phyloP scores from a whole-genome alignment of 768 basidiomycete genomes.

The Phlegmacium glaucopus region DNA sequence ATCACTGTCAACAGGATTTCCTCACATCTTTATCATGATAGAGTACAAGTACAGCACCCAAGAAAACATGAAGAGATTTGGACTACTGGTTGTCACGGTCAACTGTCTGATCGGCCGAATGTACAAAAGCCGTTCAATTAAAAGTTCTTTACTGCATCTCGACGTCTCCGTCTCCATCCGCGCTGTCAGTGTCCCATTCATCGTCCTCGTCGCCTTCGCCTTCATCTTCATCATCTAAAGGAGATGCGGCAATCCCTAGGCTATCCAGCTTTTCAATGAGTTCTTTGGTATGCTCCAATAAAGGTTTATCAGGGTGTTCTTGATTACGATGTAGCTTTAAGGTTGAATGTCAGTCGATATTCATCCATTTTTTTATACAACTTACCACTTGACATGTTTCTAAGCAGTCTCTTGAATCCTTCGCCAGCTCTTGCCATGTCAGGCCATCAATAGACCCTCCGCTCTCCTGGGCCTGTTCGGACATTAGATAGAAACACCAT shows the following conservation, averaged over 20 bases:
- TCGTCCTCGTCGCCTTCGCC: slow-evolving; percentile 53
- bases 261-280: slow-evolving; percentile 65
- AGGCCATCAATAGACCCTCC: slow-evolving; percentile 48
- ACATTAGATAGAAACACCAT: slow-evolving; percentile 88
- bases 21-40: slow-evolving; percentile 12
- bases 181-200: slow-evolving; percentile 67
- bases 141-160: slow-evolving; percentile 46
- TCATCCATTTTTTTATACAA: slow-evolving; percentile 3
- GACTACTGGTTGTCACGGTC: too few relatives aligned
- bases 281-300: slow-evolving; percentile 74
- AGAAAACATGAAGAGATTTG: not conserved
- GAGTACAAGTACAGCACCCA: not conserved
- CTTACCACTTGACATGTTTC: slow-evolving; percentile 79
- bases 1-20: not conserved
- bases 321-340: slow-evolving; percentile 66
- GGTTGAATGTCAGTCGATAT: slow-evolving; percentile 2
- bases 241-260: slow-evolving; percentile 61
- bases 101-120: too few relatives aligned
- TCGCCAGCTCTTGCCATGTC: slow-evolving; percentile 75
- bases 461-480: slow-evolving; percentile 63
- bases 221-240: slow-evolving; percentile 52
- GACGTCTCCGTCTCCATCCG: slow-evolving; percentile 53
- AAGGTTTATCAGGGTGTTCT: slow-evolving; percentile 69
- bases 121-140: too few relatives aligned
- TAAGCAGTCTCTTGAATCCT: slow-evolving; percentile 75